phyloP scores from a whole-genome alignment of 805 yeast species.

The Tetrapisispora pingtungensis region DNA sequence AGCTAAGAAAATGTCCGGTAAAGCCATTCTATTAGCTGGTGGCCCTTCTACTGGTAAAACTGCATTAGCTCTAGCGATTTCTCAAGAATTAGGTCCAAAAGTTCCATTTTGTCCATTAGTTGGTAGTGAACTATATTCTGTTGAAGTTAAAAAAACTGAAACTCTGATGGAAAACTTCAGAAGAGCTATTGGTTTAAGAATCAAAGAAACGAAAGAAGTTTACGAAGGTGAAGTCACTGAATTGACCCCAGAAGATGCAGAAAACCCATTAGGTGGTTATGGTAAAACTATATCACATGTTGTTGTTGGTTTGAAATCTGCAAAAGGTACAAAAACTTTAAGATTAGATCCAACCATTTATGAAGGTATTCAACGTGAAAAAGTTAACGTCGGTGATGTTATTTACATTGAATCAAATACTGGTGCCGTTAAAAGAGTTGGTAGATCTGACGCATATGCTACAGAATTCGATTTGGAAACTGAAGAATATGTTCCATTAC shows the following conservation, averaged over 20 bases:
- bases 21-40: conserved; percentile 92
- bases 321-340: conserved; percentile 80
- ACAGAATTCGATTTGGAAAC: conserved; percentile 98
- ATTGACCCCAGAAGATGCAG: conserved; percentile 89
- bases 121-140: conserved; percentile 86
- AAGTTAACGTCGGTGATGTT: conserved; percentile 91
- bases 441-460: conserved; percentile 97
- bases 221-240: conserved; percentile 98
- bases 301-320: conserved; percentile 84
- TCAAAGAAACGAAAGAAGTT: conserved; percentile 94
- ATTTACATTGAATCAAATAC: conserved; percentile 95
- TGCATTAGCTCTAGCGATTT: conserved; percentile 89
- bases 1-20: conserved; percentile 86
- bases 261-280: conserved; percentile 93
- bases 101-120: conserved; percentile 98
- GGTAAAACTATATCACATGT: conserved; percentile 96
- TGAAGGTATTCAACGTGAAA: conserved; percentile 89
- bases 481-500: conserved; percentile 95
- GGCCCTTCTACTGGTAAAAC: conserved; percentile 99
- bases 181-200: conserved; percentile 90
- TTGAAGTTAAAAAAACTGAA: conserved; percentile 96
- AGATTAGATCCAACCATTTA: conserved; percentile 88
- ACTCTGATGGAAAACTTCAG: conserved; percentile 94
- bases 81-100: conserved; percentile 92
- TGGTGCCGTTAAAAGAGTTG: conserved; percentile 94